These are phyloP conservation scores for Agrocybe pediades DNA, from an alignment of 768 basidiomycete genomes.

Conservation along the genomic window DNA sequence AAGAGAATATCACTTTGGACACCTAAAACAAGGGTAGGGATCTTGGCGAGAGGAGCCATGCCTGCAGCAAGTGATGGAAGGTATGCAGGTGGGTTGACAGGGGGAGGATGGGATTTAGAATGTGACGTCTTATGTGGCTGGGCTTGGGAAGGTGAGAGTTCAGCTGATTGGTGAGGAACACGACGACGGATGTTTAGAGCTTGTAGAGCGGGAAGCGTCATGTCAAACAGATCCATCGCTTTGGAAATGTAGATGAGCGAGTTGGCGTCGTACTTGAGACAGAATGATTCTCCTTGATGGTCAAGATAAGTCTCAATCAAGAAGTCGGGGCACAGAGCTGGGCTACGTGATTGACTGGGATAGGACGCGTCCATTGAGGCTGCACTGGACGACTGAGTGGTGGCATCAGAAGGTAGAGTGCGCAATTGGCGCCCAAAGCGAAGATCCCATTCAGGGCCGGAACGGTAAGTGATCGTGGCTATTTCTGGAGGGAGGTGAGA, in stretches of 20 bases:
- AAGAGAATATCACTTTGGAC: conserved; percentile 98
- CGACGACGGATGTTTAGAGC: conserved; percentile 57
- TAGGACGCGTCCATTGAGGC: background rate
- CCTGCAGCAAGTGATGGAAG: conserved; percentile 79
- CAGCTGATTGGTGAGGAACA: conserved; percentile 18
- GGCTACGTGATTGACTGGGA: conserved; percentile 39
- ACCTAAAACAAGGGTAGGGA: conserved; percentile 85
- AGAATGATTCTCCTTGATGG: conserved; percentile 96
- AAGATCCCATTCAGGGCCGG: conserved; percentile 98
- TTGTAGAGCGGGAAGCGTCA: conserved; percentile 77
- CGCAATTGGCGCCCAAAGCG: conserved; percentile 88
- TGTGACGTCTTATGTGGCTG: conserved; percentile 45
- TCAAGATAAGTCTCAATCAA: conserved; percentile 99
- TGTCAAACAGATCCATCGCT: conserved; percentile 99
- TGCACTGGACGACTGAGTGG: conserved; percentile 7
- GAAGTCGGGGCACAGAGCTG: conserved; percentile 94
- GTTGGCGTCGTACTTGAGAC: conserved; percentile 98
- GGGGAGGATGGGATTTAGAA: conserved; percentile 73
- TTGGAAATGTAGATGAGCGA: conserved; percentile 98
- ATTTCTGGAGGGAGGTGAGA: conserved; percentile 64
- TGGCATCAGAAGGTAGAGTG: conserved; percentile 34
- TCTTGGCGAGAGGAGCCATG: conserved; percentile 70
- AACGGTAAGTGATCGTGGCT: conserved; percentile 98
- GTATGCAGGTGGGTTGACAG: conserved; percentile 72
- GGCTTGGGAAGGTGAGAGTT: conserved; percentile 19